These are phyloP conservation scores for Phaeosphaeria sp. DNA, from an alignment of 2,329 filamentous ascomycete genomes.

Conservation along the genomic window DNA sequence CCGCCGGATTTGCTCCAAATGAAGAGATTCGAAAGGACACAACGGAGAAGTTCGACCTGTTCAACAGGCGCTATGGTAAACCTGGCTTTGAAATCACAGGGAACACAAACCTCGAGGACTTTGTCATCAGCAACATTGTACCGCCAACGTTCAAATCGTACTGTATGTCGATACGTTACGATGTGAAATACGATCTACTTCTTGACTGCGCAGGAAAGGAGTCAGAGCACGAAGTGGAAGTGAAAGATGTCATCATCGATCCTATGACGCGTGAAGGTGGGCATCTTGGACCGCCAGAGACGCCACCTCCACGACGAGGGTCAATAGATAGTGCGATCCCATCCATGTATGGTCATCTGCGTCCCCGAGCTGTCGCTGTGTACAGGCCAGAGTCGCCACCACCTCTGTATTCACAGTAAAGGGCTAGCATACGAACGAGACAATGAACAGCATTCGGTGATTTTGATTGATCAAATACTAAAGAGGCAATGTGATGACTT, in stretches of 20 bases:
- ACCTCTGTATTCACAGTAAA: constrained; percentile 4
- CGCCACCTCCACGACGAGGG: constrained; percentile 9
- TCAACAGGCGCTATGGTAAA: constrained; percentile 26
- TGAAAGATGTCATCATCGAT: constrained; percentile 18
- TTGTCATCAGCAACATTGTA: constrained; percentile 20
- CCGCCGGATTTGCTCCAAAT: constrained; percentile 8
- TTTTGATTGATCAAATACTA: not conserved
- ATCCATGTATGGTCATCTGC: constrained; percentile 6
- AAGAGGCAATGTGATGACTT: not conserved
- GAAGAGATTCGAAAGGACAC: constrained; percentile 13
- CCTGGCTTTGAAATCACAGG: constrained; percentile 18
- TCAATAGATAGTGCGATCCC: constrained; percentile 8
- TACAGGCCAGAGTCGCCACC: constrained; percentile 7
- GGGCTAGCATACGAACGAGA: not conserved
- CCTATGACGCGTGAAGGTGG: constrained; percentile 25
- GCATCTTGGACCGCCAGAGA: constrained; percentile 20
- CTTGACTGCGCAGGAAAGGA: constrained; percentile 26
- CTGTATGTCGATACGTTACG: constrained; percentile 20
- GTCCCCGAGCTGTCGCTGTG: constrained; percentile 1
- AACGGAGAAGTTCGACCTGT: constrained; percentile 23
- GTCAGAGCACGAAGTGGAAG: constrained; percentile 22
- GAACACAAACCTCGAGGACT: constrained; percentile 12
- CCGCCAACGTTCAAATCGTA: constrained; percentile 29
- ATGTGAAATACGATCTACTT: constrained; percentile 23
- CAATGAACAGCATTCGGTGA: not conserved